These are phyloP conservation scores for Phascolomyces articulosus DNA, from an alignment of 371 early-diverging fungal genomes.

Conservation along the genomic window DNA sequence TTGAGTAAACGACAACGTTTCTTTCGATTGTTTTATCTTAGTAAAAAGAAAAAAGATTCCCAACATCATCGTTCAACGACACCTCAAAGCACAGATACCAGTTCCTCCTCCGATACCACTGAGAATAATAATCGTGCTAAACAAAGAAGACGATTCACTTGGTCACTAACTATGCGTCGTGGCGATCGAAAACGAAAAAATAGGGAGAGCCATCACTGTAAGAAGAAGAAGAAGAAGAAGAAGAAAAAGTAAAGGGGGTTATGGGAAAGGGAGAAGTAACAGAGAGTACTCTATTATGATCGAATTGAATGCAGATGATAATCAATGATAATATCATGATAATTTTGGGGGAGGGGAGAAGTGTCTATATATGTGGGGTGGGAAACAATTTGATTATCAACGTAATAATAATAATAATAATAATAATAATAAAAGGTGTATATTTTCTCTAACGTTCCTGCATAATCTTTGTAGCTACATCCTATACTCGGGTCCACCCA, in stretches of 20 bases:
- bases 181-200: conserved; percentile 3
- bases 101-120: not conserved
- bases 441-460: conserved; percentile 5
- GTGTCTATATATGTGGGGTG: too few relatives aligned
- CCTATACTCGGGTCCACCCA: conserved; percentile 6
- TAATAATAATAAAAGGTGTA: too few relatives aligned
- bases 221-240: not conserved
- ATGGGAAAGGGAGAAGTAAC: not conserved
- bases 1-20: conserved; percentile 3
- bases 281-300: too few relatives aligned
- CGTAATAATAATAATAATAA: too few relatives aligned
- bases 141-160: not conserved
- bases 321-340: too few relatives aligned
- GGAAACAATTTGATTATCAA: too few relatives aligned
- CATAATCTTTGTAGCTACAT: not conserved
- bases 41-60: not conserved
- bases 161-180: conserved; percentile 4
- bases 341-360: too few relatives aligned
- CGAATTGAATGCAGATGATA: too few relatives aligned
- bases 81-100: too few relatives aligned
- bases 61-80: not conserved
- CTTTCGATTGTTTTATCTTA: not conserved
- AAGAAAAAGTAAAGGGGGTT: not conserved
- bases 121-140: too few relatives aligned
- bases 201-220: not conserved